Percentiles rank a stretch among this genome's conserved stretches.
Evolutionary conservation across 1,284 basidiomycete genomes (phyloP).

Genomic region (Paramarasmius palmivorus): DNA sequence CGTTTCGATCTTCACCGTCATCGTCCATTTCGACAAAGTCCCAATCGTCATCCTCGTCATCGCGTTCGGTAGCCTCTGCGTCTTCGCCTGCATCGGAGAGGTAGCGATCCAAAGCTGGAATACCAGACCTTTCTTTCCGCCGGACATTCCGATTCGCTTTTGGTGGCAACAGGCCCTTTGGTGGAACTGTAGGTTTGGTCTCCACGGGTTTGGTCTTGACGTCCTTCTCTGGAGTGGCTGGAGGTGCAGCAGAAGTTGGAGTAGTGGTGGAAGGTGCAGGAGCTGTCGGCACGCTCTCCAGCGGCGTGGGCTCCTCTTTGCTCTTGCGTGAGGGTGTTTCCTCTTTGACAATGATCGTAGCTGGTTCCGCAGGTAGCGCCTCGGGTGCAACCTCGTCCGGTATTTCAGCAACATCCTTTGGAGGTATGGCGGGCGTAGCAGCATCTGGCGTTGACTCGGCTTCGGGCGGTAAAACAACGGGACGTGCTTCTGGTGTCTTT

Average conservation of each 20-base stretch:
- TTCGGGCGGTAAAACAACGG: conserved; percentile 18
- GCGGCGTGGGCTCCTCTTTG: conserved; percentile 18
- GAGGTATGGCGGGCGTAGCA: conserved; percentile 27
- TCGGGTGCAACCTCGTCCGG: background rate
- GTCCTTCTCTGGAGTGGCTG: conserved; percentile 24
- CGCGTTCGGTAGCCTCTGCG: conserved; percentile 57
- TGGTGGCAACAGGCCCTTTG: conserved; percentile 22
- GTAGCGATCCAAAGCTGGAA: conserved; percentile 71
- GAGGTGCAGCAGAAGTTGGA: conserved; percentile 17
- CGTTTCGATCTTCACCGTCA: conserved; percentile 72
- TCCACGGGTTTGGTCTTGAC: conserved; percentile 20
- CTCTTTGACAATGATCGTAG: conserved; percentile 18
- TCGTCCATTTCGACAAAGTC: conserved; percentile 83
- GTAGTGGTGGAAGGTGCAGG: conserved; percentile 11
- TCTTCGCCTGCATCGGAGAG: conserved; percentile 59
- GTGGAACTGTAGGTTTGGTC: conserved; percentile 16
- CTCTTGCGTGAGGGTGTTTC: too few relatives aligned
- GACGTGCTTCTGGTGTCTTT: conserved; percentile 22
- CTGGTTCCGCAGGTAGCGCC: conserved; percentile 16
- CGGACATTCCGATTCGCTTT: conserved; percentile 26
- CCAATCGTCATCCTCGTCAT: conserved; percentile 82
- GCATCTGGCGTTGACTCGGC: conserved; percentile 19
- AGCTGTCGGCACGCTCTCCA: background rate
- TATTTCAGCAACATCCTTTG: conserved; percentile 17
- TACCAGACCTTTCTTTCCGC: conserved; percentile 75